Base-by-base conservation (phyloP, 2,329 filamentous ascomycete species). In the Cytospora mali region DNA sequence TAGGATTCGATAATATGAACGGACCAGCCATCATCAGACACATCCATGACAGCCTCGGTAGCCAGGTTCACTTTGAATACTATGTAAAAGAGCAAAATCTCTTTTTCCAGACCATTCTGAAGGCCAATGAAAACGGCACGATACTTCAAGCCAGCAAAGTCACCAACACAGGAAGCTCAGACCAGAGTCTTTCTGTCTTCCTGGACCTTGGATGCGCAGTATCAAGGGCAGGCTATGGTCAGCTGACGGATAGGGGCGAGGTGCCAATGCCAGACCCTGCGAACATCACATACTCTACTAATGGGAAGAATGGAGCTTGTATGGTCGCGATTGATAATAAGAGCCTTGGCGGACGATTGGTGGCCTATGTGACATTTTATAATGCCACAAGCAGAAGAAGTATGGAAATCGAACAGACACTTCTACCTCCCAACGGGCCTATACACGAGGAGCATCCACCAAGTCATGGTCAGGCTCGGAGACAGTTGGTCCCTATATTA, bases 191-290 rank as follows among this genome's bases (percentile, higher is more conserved):
- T 7, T 23, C 54, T 10, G 62, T 64, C 29, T 33, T 27, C 27
- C 35, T 69, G 1, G 33, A 55, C 9, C 13, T 68, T 9, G 31
- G 49, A 3, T 55, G 62, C 4, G 66, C 67, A 33, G 66, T 69
- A 2, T 66, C 68, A 3, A 61, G 68, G 18, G 68, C 68, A 10
- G 68, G 67, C 6, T 69, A 69, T 31, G 68, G 67, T 0, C 68
- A 69, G 21, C 63, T 69, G 13, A 69, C 68, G 1, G 68, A 69
- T 23, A 58, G 66, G 25, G 67, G 68, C 23, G 66, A 50, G 9
- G 62, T 69, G 5, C 35, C 48, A 0, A 64, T 69, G 39, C 68
- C 68, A 3, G 28, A 33, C 13, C 59, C 58, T 35, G 13, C 50
- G 7, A 69, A 69, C 21, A 23, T 14, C 6, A 21, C 66, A 13